phyloP scores from a whole-genome alignment of 768 basidiomycete species.

The Phlebiopsis flavidoalba region DNA sequence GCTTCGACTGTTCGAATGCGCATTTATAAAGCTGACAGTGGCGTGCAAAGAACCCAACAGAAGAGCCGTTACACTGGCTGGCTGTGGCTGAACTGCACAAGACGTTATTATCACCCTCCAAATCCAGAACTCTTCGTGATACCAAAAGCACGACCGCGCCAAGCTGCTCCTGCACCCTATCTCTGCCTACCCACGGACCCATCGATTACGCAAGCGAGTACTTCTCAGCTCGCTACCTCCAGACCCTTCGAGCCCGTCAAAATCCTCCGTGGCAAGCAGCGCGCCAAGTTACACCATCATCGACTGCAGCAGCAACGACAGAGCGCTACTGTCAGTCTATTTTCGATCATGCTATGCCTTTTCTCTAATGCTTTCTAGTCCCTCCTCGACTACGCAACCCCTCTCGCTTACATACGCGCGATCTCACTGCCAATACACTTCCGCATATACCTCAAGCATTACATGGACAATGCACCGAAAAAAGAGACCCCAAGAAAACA shows the following conservation, averaged over 20 bases:
- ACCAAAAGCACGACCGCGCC: conserved; percentile 12
- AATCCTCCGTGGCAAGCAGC: conserved; percentile 8
- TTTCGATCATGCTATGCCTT: background rate
- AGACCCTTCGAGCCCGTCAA: conserved; percentile 6
- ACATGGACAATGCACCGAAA: conserved; percentile 56
- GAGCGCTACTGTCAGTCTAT: background rate
- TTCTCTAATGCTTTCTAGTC: conserved; percentile 16
- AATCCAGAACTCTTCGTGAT: conserved; percentile 44
- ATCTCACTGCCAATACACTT: conserved; percentile 71
- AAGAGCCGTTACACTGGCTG: conserved; percentile 56
- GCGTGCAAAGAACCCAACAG: conserved; percentile 45
- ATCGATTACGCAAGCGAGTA: background rate
- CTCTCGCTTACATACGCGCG: conserved; percentile 56
- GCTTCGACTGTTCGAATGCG: background rate
- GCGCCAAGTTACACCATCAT: conserved; percentile 14
- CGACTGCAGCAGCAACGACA: conserved; percentile 4
- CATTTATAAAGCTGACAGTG: conserved; percentile 26
- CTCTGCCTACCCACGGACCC: background rate
- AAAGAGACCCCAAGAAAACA: background rate
- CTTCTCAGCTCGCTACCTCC: background rate
- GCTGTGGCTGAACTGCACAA: conserved; percentile 48
- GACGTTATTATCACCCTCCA: conserved; percentile 41
- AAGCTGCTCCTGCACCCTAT: conserved; percentile 5
- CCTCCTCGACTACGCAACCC: conserved; percentile 64
- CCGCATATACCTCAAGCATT: conserved; percentile 73